Evolutionary conservation across 2,329 filamentous ascomycete genomes (phyloP), one percentile per base, ranked within the genome.

Genomic region (Colletotrichum sp.): DNA sequence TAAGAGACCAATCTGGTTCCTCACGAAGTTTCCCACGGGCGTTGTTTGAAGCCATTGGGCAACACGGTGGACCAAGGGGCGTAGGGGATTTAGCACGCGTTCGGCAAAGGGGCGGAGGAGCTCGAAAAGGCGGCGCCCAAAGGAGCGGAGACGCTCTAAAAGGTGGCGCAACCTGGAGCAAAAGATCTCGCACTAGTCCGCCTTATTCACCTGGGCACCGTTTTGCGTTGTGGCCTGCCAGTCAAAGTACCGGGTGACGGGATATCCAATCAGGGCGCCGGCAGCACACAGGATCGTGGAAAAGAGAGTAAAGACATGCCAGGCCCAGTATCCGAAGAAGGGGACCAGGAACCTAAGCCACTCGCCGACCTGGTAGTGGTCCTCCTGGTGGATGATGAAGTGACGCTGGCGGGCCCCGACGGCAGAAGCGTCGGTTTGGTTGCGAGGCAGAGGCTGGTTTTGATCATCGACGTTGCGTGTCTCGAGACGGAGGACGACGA

Each of bases 291-390:
- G 81, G 5, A 90, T 77, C 0, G 94, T 93, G 5, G 92, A 92
- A 69, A 92, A 87, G 24, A 93, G 85, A 82, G 96, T 94, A 89
- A 90, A 94, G 1, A 80, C 12, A 5, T 88, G 77, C 83, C 90
- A 87, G 2, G 95, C 83, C 28, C 90, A 80, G 9, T 87, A 84
- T 0, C 91, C 92, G 0, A 93, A 84, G 0, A 90, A 89, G 13
- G 93, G 92, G 18, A 90, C 80, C 21, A 96, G 79, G 81, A 98
- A 97, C 79, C 93, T 93, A 76, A 96, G 86, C 77, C 93, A 93
- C 79, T 98, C 93, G 65, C 92, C 93, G 1, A 92, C 88, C 80
- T 96, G 94, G 81, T 98, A 98, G 9, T 96, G 85, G 81, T 98
- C 95, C 78, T 98, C 93, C 82, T 98, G 96, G 21, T 88, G 90